These are phyloP conservation scores for Entonaema liquescens DNA, from an alignment of 495 filamentous ascomycete genomes.

Conservation along the genomic window DNA sequence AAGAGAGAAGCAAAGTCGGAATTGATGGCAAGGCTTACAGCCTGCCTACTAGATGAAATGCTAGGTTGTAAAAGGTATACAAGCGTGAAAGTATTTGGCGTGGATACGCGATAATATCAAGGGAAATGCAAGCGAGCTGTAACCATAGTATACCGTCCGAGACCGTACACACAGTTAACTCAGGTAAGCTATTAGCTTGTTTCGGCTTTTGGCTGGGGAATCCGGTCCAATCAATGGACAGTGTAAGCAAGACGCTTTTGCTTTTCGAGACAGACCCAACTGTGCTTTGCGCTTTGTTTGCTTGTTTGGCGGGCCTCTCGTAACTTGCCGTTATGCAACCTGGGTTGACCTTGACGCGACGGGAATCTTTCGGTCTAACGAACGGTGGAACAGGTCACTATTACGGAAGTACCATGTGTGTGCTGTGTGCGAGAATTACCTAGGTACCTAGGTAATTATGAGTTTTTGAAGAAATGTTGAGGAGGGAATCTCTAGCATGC, in stretches of 20 bases:
- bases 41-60: constrained; percentile 7
- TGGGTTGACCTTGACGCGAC: constrained; percentile 20
- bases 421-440: not conserved
- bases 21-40: constrained; percentile 29
- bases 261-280: constrained; percentile 13
- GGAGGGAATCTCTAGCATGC: constrained; percentile 4
- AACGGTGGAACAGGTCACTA: constrained; percentile 23
- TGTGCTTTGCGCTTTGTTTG: constrained; percentile 38
- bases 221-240: constrained; percentile 31
- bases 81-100: constrained; percentile 2
- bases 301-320: constrained; percentile 8
- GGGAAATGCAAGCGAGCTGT: constrained; percentile 16
- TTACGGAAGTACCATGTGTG: constrained; percentile 31
- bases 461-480: not conserved
- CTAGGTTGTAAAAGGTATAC: not conserved
- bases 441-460: too few relatives aligned
- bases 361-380: constrained; percentile 15
- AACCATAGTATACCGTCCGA: constrained; percentile 15
- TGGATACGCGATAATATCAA: constrained; percentile 22
- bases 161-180: constrained; percentile 16
- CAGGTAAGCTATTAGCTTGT: constrained; percentile 29
- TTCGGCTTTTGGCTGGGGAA: constrained; percentile 41
- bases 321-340: constrained; percentile 5
- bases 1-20: not conserved
- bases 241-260: constrained; percentile 11